Evolutionary conservation across 441 rosid genomes (phyloP).

Genomic region (Kokia cookei): DNA sequence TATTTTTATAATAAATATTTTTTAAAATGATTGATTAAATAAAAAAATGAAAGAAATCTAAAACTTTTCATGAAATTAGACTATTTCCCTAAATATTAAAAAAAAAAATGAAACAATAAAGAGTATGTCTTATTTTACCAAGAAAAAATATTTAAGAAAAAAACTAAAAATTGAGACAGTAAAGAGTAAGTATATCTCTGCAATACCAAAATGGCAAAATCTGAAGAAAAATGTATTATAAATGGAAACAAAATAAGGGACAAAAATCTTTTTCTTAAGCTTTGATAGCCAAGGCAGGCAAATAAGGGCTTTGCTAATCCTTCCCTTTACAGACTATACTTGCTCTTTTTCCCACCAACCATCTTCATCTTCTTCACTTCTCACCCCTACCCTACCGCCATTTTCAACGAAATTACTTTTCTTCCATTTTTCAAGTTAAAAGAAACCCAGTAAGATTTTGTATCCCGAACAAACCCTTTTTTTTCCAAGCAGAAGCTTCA

Average conservation of each 20-base stretch:
- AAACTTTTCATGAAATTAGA: no score
- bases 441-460: background rate
- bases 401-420: constrained; percentile 19
- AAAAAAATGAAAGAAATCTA: no score
- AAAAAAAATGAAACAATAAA: no score
- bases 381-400: constrained; percentile 28
- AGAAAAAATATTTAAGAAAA: background rate
- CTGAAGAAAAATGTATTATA: background rate
- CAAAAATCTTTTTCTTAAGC: background rate
- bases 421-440: background rate
- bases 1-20: no score
- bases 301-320: background rate
- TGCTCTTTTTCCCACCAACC: constrained; percentile 29
- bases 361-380: constrained; percentile 19
- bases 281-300: background rate
- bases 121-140: no score
- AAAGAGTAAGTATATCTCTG: background rate
- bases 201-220: background rate
- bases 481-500: constrained; percentile 11
- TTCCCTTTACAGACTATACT: constrained; percentile 45
- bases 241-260: background rate
- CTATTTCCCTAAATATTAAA: no score
- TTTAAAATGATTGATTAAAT: no score
- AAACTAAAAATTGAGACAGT: background rate
- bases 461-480: background rate